Percentiles rank a stretch among this genome's conserved stretches.
Conservation (phyloP, 148 eudicot species). For the Gaultheria prostrata region DNA sequence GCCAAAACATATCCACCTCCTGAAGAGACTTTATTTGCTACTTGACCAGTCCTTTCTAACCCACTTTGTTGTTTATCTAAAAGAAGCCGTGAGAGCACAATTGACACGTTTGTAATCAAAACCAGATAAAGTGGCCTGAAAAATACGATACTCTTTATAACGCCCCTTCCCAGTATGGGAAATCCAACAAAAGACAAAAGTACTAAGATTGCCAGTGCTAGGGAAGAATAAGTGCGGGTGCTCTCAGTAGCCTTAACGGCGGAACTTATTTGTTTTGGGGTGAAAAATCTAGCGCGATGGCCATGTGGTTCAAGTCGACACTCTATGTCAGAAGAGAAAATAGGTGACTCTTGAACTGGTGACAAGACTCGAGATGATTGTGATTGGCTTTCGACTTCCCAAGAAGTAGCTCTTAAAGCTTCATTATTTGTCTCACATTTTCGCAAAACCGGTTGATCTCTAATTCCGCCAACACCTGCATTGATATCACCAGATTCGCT, state of each 20-base stretch:
- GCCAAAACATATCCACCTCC: slow-evolving; percentile 45
- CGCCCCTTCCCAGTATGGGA: slow-evolving; percentile 51
- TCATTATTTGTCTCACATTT: slow-evolving; percentile 26
- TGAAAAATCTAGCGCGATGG: slow-evolving; percentile 26
- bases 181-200: slow-evolving; percentile 56
- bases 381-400: slow-evolving; percentile 23
- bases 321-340: slow-evolving; percentile 21
- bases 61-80: slow-evolving; percentile 33
- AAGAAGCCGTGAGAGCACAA: slow-evolving; percentile 44
- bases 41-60: slow-evolving; percentile 24
- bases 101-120: slow-evolving; percentile 53
- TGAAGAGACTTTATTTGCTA: slow-evolving; percentile 21
- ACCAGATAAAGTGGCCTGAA: slow-evolving; percentile 71
- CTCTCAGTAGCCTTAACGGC: slow-evolving; percentile 59
- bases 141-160: slow-evolving; percentile 40
- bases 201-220: slow-evolving; percentile 57
- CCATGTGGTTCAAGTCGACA: slow-evolving; percentile 22
- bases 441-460: slow-evolving; percentile 24
- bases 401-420: slow-evolving; percentile 29
- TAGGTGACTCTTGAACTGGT: slow-evolving; percentile 19
- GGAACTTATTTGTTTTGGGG: slow-evolving; percentile 41
- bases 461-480: slow-evolving; percentile 19
- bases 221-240: slow-evolving; percentile 46
- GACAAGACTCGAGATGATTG: slow-evolving; percentile 30
- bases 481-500: slow-evolving; percentile 19